These are phyloP conservation scores for Epichloe festucae DNA, from an alignment of 2,329 filamentous ascomycete species.

Conservation along the genomic window DNA sequence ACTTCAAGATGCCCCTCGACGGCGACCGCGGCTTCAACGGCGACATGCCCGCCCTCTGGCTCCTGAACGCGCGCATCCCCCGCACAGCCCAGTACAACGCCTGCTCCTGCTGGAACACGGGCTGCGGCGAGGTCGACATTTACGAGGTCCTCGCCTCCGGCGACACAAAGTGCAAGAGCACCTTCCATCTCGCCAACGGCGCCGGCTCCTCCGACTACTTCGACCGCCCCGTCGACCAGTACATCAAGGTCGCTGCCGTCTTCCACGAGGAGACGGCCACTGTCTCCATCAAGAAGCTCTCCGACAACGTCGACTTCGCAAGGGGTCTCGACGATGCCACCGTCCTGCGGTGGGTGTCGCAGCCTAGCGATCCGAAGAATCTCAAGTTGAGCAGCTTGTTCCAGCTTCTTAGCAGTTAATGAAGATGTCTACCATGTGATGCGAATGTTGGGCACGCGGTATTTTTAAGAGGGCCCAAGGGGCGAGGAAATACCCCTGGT, in stretches of 20 bases:
- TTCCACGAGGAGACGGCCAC: conserved; percentile 38
- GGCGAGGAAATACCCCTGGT: no score
- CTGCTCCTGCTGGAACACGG: conserved; percentile 59
- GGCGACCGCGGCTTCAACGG: conserved; percentile 36
- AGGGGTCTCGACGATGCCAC: conserved; percentile 24
- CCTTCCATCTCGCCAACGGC: conserved; percentile 50
- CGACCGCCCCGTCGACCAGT: conserved; percentile 43
- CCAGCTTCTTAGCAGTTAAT: conserved; percentile 2
- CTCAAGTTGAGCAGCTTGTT: conserved; percentile 13
- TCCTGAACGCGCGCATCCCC: conserved; percentile 58
- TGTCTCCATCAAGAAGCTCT: conserved; percentile 43
- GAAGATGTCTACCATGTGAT: neutral
- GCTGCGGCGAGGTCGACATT: conserved; percentile 66
- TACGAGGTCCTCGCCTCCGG: conserved; percentile 57
- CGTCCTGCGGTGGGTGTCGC: conserved; percentile 22
- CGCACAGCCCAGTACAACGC: conserved; percentile 55
- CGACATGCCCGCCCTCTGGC: conserved; percentile 66
- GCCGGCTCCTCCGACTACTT: conserved; percentile 63
- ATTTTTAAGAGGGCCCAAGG: no score
- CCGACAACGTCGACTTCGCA: conserved; percentile 27
- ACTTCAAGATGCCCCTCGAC: conserved; percentile 59
- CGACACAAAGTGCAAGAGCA: conserved; percentile 54
- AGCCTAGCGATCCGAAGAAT: conserved; percentile 3
- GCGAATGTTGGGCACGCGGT: neutral
- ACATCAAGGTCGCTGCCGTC: conserved; percentile 52